Evolutionary conservation across 192 early-diverging fungal species (phyloP), one percentile per base, ranked within the genome.

Genomic region (Coemansia sp.): DNA sequence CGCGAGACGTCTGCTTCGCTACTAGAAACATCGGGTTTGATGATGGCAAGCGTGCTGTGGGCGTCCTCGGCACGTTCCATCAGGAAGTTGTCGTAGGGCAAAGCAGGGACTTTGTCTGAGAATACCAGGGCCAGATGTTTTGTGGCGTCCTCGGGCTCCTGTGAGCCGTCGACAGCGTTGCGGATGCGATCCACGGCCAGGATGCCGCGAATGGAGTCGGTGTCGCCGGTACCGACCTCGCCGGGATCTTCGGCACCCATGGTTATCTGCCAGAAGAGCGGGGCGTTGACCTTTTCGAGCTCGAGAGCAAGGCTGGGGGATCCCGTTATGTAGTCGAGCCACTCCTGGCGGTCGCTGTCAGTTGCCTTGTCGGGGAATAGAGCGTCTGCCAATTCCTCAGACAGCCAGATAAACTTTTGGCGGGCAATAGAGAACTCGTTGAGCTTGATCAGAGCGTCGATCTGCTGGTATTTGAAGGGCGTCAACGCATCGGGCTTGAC

Each of bases 401-500:
- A 55, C 58, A 85, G 73, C 72, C 83, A 83, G 40, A 84, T 46
- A 13, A 84, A 71, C 70, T 83, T 85, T 54, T 82, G 66, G 42
- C 84, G 81, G 34, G 76, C 63, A 11, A 81, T 79, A 62, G 85
- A 68, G 53, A 84, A 81, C 70, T 84, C 74, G 63, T 80, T 80
- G 61, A 84, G 78, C 62, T 81, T 76, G 64, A 84, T 73, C 45
- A 84, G 71, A 2, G 78, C 79, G 19, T 84, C 71, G 67, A 84
- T 75, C 42, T 84, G 73, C 74, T 76, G 78, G 71, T 72, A 81
- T 65, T 85, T 80, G 64, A 70, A 65, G 11, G 76, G 70, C n/a
- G 67, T 74, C 71, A 84, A 72, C 35, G 79, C 85, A 59, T 87
- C 85, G 29, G 86, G 86, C 69, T 85, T 86, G 70, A 87, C 80